These are phyloP conservation scores for Filobasidium uniguttulatum DNA, from an alignment of 1,284 basidiomycete species.

Conservation along the genomic window DNA sequence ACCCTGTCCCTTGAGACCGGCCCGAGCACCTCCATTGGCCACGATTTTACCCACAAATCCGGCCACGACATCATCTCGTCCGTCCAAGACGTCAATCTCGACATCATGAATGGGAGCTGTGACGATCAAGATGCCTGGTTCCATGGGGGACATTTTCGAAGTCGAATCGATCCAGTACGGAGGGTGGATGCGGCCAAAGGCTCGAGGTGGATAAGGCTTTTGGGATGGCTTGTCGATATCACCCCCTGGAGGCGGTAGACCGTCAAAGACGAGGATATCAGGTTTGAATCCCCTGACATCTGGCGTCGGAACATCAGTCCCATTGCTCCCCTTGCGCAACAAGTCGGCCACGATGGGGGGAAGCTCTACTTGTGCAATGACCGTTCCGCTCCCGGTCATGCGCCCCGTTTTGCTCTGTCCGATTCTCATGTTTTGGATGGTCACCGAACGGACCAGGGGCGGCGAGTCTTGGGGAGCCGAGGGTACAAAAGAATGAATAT, in stretches of 20 bases:
- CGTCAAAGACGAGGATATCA: conserved; percentile 34
- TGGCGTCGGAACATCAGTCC: conserved; percentile 18
- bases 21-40: conserved; percentile 33
- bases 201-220: conserved; percentile 16
- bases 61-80: conserved; percentile 26
- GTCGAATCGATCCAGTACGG: conserved; percentile 15
- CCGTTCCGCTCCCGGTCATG: conserved; percentile 28
- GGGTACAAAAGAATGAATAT: conserved; percentile 20
- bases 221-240: conserved; percentile 11
- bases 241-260: conserved; percentile 17
- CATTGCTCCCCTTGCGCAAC: too few species aligned
- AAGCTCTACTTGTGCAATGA: conserved; percentile 29
- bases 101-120: conserved; percentile 29
- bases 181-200: conserved; percentile 23
- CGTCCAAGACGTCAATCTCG: conserved; percentile 30
- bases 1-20: conserved; percentile 31
- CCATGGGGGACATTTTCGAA: background rate
- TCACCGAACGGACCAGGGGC: conserved; percentile 29
- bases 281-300: conserved; percentile 28
- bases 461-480: conserved; percentile 30
- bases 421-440: conserved; percentile 34
- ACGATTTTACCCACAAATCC: conserved; percentile 35
- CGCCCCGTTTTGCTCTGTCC: conserved; percentile 22
- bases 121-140: conserved; percentile 21
- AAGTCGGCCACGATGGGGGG: conserved; percentile 22